Base-by-base conservation (phyloP, 768 basidiomycete genomes). In the Chalciporus pseudorubinellus region DNA sequence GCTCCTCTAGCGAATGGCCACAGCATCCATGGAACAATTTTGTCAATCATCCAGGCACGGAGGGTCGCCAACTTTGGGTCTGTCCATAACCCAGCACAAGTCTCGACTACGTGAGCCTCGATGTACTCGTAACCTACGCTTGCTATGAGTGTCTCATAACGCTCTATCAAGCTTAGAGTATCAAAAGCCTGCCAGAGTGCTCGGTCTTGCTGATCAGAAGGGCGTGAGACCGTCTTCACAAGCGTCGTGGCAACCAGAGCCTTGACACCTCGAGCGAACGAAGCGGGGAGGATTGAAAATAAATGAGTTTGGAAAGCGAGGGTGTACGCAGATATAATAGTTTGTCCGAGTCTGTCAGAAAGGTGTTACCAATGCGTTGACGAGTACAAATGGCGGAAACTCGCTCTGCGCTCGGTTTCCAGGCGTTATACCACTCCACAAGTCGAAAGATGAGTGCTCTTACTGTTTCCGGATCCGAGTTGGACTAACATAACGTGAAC, bases 41-140 rank as follows among this genome's bases (percentile, higher is more conserved):
- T 85, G 52, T 80, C 77, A 9, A 82, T 73, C 81, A 95, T 92
- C 90, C 92, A 95, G 16, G 74, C 66, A 44, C 86, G 74, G 53
- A 93, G 69, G 3, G 66, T 73, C 3, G 75, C 74, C 51, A 95
- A 63, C 74, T 87, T 77, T 7, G 82, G 79, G 44, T 74, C 78
- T 29, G 77, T 78, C 89, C 90, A 95, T 59, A 81, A 78, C 3
- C 77, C 82, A 10, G 79, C 70, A 62, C 88, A 92, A 3, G 79
- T 81, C 52, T 76, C 75, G 50, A 78, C 48, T 0, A 97, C 86
- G 51, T 89, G 78, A 5, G 72, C 65, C 62, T 94, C 91, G 55
- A 99, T 94, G 58, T 84, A 82, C 61, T 89, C 87, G 57, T 93
- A 92, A 24, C 91, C 89, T 4, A 94, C 86, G 44, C 83, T 84